phyloP scores from a whole-genome alignment of 1,284 basidiomycete species.

The Agroathelia rolfsii region DNA sequence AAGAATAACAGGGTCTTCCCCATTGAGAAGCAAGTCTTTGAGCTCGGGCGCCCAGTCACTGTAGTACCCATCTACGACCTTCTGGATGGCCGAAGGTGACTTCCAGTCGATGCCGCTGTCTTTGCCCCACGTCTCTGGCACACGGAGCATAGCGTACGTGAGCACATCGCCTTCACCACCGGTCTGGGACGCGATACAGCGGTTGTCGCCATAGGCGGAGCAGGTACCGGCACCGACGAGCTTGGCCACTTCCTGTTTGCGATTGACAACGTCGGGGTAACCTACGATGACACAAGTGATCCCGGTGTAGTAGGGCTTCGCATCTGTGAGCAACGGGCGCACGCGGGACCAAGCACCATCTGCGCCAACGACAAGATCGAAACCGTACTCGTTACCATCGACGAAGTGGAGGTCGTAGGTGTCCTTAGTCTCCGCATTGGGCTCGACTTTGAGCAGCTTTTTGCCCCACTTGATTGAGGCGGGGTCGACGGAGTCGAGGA shows the following conservation, averaged over 20 bases:
- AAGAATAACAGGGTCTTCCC: too few species aligned
- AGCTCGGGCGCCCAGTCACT: too few species aligned
- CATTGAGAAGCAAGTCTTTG: too few species aligned
- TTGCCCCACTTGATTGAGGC: constrained; percentile 15
- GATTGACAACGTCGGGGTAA: constrained; percentile 14
- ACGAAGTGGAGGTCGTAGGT: constrained; percentile 11
- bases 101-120: too few species aligned
- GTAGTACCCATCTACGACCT: too few species aligned
- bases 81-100: too few species aligned
- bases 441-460: constrained; percentile 14
- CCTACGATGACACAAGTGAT: constrained; percentile 21
- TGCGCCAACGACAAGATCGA: constrained; percentile 32
- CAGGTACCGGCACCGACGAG: constrained; percentile 21
- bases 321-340: constrained; percentile 23
- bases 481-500: constrained; percentile 12
- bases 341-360: constrained; percentile 35
- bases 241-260: constrained; percentile 16
- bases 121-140: constrained; percentile 18
- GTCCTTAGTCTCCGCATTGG: too few species aligned
- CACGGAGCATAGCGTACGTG: constrained; percentile 21
- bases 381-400: constrained; percentile 11
- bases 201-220: constrained; percentile 18
- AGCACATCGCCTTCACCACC: constrained; percentile 22
- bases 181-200: constrained; percentile 23
- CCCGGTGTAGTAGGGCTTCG: constrained; percentile 25